A percentile compares a stretch with the other conserved stretches of the same genome.
Evolutionary conservation across 768 basidiomycete species (phyloP).

Genomic region (Pleurotus platypus): DNA sequence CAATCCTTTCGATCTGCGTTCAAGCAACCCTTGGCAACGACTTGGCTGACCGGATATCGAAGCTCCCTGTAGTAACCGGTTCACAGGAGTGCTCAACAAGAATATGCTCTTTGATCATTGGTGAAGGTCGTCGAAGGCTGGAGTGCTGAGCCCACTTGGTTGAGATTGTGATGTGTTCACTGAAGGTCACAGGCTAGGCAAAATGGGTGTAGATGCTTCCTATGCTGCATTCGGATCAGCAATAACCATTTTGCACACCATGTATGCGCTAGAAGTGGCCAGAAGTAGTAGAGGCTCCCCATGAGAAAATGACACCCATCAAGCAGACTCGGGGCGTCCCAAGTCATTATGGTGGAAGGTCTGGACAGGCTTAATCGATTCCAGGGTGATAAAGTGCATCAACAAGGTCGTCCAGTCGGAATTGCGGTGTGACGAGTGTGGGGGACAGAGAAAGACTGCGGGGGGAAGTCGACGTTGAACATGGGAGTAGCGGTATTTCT

Average conservation of each 20-base stretch:
- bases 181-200: too few species aligned
- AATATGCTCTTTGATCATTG: too few species aligned
- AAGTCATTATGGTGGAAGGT: background rate
- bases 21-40: background rate
- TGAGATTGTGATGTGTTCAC: background rate
- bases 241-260: slow-evolving; percentile 2
- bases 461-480: slow-evolving; percentile 2
- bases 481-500: slow-evolving; percentile 8
- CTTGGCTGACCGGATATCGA: background rate
- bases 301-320: background rate
- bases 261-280: background rate
- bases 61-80: background rate
- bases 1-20: background rate
- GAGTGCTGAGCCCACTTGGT: too few species aligned
- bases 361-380: background rate
- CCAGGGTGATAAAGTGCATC: background rate
- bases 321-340: too few species aligned
- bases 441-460: background rate
- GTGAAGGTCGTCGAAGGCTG: too few species aligned
- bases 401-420: background rate
- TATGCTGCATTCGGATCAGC: slow-evolving; percentile 1
- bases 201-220: background rate
- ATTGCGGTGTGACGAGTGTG: slow-evolving; percentile 2
- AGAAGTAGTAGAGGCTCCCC: background rate
- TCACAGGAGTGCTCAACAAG: too few species aligned